Base-by-base conservation (phyloP, 805 yeast genomes). In the Candida namnaoensis region DNA sequence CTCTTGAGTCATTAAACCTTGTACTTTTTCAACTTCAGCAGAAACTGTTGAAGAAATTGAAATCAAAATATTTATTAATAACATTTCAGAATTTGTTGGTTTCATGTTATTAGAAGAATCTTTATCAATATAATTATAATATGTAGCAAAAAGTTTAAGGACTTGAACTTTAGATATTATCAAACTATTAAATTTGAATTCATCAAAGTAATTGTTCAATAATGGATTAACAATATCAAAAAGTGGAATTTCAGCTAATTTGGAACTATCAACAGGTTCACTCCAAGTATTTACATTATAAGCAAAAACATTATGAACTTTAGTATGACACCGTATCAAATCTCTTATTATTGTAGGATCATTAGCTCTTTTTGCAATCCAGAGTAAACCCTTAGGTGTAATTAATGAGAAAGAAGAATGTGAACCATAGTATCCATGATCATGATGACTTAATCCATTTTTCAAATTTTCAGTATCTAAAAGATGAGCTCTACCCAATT, bases 331-430 rank as follows among this genome's bases (percentile, higher is more conserved):
- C 4, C 43, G 44, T 27, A 49, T 46, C 35, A 65, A 56, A 2
- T 58, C 61, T 1, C 30, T 24, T 0, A 41, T 28, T 1, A 55
- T 30, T 4, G 44, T 33, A 3, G 46, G 44, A 35, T 54, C 57
- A 24, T 49, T 49, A 4, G 49, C 40, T 11, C 42, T 44, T 28
- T 44, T 47, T 5, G 47, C 40, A 23, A 72, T 47, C 74, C 76
- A 68, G 34, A 52, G 49, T 7, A 71, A 33, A 11, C 78, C 77
- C 32, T 50, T 44, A 5, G 57, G 49, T 5, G 73, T 64, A 37
- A 71, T 60, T n/a, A 71, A 45, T 1, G 74, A 66, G 40, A 71
- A 47, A 1, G 53, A 46, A 1, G 51, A 46, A 33, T 52, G 58
- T 3, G 57, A 38, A 0, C 58, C 58, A 38, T 49, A 49, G 37